Evolutionary conservation across 2,329 filamentous ascomycete species (phyloP).

Genomic region (Claviceps citrina): DNA sequence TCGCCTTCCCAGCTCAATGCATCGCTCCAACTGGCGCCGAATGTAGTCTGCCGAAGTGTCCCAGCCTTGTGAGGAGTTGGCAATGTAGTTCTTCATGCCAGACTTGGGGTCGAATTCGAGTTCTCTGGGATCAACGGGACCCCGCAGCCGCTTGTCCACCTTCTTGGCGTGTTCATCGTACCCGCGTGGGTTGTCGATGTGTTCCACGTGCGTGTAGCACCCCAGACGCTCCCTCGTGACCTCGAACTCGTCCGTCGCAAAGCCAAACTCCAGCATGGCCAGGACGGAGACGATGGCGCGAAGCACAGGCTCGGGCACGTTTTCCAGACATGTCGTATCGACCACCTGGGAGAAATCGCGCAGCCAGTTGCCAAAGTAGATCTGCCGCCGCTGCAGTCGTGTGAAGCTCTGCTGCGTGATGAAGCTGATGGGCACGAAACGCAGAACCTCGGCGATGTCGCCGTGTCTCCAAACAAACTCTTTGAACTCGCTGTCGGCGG

Average conservation of each 20-base stretch:
- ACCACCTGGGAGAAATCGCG: constrained; percentile 66
- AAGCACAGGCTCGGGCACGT: constrained; percentile 14
- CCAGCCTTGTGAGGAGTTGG: constrained; percentile 59
- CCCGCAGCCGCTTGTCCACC: constrained; percentile 38
- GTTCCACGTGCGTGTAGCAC: constrained; percentile 58
- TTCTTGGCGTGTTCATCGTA: constrained; percentile 62
- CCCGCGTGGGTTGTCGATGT: constrained; percentile 59
- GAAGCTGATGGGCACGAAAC: constrained; percentile 22
- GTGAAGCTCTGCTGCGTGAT: constrained; percentile 24
- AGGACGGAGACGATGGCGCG: constrained; percentile 17
- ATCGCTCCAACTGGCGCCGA: constrained; percentile 49
- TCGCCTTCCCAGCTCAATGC: constrained; percentile 54
- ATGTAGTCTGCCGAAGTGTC: constrained; percentile 74
- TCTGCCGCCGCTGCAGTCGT: constrained; percentile 21
- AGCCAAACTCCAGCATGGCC: constrained; percentile 29
- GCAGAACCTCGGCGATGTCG: constrained; percentile 23
- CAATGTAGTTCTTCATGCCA: constrained; percentile 95
- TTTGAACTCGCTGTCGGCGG: constrained; percentile 22
- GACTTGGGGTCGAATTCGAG: constrained; percentile 54
- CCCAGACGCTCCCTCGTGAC: constrained; percentile 63
- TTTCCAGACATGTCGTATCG: constrained; percentile 37
- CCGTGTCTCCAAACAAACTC: constrained; percentile 27
- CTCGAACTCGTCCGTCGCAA: constrained; percentile 66
- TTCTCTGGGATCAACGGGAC: constrained; percentile 32
- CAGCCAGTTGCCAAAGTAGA: constrained; percentile 28